Percentiles rank a stretch among this genome's conserved stretches.
These are phyloP conservation scores for Lasiosphaeria miniovina DNA, from an alignment of 495 filamentous ascomycete species.

Conservation along the genomic window DNA sequence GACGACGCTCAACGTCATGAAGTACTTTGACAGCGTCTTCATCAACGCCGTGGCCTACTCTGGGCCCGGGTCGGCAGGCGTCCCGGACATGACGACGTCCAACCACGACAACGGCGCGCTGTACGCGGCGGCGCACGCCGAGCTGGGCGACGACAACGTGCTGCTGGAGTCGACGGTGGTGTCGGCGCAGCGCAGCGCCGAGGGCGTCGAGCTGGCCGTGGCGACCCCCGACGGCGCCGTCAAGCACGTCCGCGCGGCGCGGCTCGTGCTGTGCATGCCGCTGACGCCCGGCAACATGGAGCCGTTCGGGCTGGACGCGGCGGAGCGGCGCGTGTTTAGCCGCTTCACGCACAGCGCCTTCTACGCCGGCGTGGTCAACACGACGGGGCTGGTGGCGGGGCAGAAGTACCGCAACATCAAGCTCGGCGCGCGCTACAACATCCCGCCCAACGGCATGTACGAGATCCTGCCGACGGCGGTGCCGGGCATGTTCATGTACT, in stretches of 20 bases:
- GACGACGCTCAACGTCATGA: constrained; percentile 22
- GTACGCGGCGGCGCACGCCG: constrained; percentile 35
- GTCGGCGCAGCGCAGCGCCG: not conserved
- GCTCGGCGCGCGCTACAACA: not conserved
- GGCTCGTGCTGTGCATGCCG: constrained; percentile 48
- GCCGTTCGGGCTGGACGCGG: constrained; percentile 33
- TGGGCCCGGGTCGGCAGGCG: too few species aligned
- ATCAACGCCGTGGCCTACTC: constrained; percentile 8
- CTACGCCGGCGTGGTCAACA: not conserved
- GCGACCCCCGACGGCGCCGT: not conserved
- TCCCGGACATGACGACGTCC: not conserved
- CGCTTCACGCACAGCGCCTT: not conserved
- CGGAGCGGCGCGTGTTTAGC: constrained; percentile 38
- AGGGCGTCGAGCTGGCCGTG: not conserved
- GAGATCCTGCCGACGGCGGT: not conserved
- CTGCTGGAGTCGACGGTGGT: constrained; percentile 19
- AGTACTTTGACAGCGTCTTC: constrained; percentile 7
- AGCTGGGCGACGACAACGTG: constrained; percentile 35
- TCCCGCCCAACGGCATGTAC: not conserved
- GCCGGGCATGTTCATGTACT: not conserved
- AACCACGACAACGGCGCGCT: constrained; percentile 40
- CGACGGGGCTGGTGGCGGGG: not conserved
- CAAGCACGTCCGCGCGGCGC: constrained; percentile 39
- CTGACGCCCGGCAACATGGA: constrained; percentile 28
- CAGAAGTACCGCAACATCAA: not conserved